A percentile compares a stretch with the other conserved stretches of the same genome.
Conservation (phyloP, 2,329 filamentous ascomycete genomes). For the Colletotrichum simmondsii region DNA sequence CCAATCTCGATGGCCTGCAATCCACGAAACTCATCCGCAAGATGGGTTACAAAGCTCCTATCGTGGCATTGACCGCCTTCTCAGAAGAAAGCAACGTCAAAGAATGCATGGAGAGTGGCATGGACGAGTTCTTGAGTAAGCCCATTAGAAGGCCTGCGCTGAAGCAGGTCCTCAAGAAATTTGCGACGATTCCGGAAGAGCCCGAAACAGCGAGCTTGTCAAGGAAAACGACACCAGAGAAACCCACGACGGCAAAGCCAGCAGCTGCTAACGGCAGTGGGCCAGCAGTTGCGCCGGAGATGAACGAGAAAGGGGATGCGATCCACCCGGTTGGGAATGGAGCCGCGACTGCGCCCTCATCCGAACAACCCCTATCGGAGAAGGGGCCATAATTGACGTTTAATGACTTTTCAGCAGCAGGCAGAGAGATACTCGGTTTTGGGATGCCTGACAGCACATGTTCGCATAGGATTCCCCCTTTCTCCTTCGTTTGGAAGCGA, state of each 20-base stretch:
- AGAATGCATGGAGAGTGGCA: constrained; percentile 88
- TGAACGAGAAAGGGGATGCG: constrained; percentile 20
- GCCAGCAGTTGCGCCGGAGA: background rate
- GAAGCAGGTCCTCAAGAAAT: constrained; percentile 87
- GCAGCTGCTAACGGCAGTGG: constrained; percentile 25
- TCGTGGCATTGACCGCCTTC: constrained; percentile 91
- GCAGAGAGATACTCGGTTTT: background rate
- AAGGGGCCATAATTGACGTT: constrained; percentile 14
- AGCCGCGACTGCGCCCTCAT: background rate
- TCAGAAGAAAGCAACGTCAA: constrained; percentile 90
- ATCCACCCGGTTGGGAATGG: constrained; percentile 13
- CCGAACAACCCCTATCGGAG: constrained; percentile 19
- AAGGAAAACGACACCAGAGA: constrained; percentile 44
- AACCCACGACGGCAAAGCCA: constrained; percentile 35
- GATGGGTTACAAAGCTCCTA: constrained; percentile 88
- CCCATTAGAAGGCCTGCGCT: constrained; percentile 84
- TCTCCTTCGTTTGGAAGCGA: constrained; percentile 28
- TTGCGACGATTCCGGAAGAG: constrained; percentile 83
- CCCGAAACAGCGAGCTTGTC: constrained; percentile 54
- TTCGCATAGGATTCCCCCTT: constrained; percentile 14
- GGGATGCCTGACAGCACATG: constrained; percentile 6
- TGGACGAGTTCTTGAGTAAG: constrained; percentile 87
- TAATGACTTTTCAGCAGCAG: constrained; percentile 12
- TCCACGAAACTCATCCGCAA: constrained; percentile 86
- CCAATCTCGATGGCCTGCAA: constrained; percentile 89